Evolutionary conservation across 2,329 filamentous ascomycete species (phyloP).

Genomic region (Niveomyces coronatus): DNA sequence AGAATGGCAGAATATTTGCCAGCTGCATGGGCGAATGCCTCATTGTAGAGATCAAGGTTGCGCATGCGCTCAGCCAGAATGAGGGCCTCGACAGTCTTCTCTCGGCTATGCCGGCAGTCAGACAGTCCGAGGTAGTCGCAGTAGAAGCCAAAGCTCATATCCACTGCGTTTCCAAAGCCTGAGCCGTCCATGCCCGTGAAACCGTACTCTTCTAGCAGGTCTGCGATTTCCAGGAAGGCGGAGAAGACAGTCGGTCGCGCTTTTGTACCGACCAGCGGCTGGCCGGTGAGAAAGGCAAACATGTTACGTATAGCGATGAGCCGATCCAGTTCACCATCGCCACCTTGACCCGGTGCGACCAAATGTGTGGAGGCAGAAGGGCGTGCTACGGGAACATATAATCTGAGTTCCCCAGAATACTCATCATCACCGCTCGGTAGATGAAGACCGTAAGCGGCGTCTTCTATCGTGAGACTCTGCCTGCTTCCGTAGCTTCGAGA

Average conservation of each 20-base stretch:
- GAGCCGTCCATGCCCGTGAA: constrained; percentile 46
- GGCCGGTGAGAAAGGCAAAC: constrained; percentile 54
- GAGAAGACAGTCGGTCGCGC: constrained; percentile 40
- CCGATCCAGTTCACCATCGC: constrained; percentile 37
- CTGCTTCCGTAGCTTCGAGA: constrained; percentile 37
- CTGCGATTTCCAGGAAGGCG: constrained; percentile 44
- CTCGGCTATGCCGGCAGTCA: constrained; percentile 71
- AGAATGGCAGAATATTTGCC: constrained; percentile 73
- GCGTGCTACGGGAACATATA: constrained; percentile 43
- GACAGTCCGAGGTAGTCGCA: constrained; percentile 66
- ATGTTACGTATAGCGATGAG: constrained; percentile 52
- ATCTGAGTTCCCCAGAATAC: constrained; percentile 31
- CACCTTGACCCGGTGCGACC: constrained; percentile 21
- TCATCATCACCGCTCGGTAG: constrained; percentile 28
- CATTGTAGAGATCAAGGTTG: constrained; percentile 72
- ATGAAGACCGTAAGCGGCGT: constrained; percentile 34
- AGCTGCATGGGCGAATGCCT: constrained; percentile 83
- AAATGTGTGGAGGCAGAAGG: constrained; percentile 26
- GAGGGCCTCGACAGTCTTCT: constrained; percentile 82
- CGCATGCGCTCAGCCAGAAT: constrained; percentile 84
- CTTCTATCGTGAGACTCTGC: constrained; percentile 37
- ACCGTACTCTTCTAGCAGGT: constrained; percentile 44
- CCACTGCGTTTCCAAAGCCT: constrained; percentile 49
- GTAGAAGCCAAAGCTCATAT: constrained; percentile 61
- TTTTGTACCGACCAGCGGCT: constrained; percentile 51